Percentiles rank a stretch among this genome's conserved stretches.
Conservation (phyloP, 2,329 filamentous ascomycete genomes). For the Scolecobasidium constrictum region DNA sequence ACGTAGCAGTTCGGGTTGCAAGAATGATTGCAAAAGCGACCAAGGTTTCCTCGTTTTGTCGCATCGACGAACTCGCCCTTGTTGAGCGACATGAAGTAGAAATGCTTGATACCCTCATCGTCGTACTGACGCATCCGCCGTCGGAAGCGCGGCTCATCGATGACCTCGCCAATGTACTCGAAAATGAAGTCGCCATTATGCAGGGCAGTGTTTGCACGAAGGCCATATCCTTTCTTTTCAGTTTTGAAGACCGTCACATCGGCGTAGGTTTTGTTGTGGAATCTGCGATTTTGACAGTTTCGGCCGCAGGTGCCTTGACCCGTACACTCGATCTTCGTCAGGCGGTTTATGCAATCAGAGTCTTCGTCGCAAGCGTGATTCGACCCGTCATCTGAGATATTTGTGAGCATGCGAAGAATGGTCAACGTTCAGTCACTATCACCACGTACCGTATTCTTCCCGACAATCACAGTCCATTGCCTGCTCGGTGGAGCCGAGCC, state of each 20-base stretch:
- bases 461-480: conserved; percentile 91
- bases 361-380: conserved; percentile 92
- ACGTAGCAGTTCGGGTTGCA: conserved; percentile 99
- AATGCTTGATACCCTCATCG: conserved; percentile 94
- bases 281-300: conserved; percentile 87
- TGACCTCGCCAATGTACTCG: conserved; percentile 97
- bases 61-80: conserved; percentile 97
- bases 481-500: conserved; percentile 83
- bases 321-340: conserved; percentile 94
- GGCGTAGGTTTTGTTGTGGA: conserved; percentile 82
- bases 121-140: conserved; percentile 89
- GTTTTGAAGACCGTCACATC: conserved; percentile 93
- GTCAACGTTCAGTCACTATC: too few species aligned
- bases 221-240: conserved; percentile 91
- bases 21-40: conserved; percentile 96
- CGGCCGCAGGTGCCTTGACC: conserved; percentile 78
- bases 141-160: conserved; percentile 83
- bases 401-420: too few species aligned
- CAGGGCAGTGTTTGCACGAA: conserved; percentile 70
- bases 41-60: conserved; percentile 91
- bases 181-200: conserved; percentile 85
- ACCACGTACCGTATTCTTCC: conserved; percentile 80
- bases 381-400: conserved; percentile 30
- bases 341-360: conserved; percentile 96
- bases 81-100: conserved; percentile 98